A percentile compares a stretch with the other conserved stretches of the same genome.
phyloP scores from a whole-genome alignment of 768 basidiomycete genomes.

The Serendipita sp. region DNA sequence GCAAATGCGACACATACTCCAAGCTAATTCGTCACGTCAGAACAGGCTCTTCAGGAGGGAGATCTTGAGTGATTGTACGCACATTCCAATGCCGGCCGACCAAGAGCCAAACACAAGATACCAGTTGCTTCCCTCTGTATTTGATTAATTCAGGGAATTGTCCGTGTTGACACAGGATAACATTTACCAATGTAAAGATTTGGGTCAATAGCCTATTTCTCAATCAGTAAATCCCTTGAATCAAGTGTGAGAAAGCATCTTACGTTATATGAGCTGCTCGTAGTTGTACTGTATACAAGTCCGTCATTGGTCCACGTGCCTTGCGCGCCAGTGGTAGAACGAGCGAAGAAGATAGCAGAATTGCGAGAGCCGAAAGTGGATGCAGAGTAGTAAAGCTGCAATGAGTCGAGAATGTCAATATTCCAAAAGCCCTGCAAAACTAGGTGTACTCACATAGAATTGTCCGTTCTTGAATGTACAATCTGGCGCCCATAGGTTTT shows the following conservation, averaged over 20 bases:
- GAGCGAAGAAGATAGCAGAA: slow-evolving; percentile 38
- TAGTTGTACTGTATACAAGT: slow-evolving; percentile 28
- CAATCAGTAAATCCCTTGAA: neutral
- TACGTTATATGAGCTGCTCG: slow-evolving; percentile 26
- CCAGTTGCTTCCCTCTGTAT: slow-evolving; percentile 27
- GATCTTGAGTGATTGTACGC: slow-evolving; percentile 11
- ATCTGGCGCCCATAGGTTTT: slow-evolving; percentile 22
- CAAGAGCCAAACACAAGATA: slow-evolving; percentile 36
- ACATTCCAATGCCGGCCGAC: slow-evolving; percentile 38
- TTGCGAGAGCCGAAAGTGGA: slow-evolving; percentile 38
- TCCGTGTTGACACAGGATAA: neutral
- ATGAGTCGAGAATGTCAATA: slow-evolving; percentile 3
- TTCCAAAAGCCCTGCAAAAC: neutral
- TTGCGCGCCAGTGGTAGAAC: slow-evolving; percentile 27
- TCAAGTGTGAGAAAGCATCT: slow-evolving; percentile 3
- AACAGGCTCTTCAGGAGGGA: neutral
- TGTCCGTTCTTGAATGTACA: slow-evolving; percentile 16
- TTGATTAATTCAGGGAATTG: neutral
- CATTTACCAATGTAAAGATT: slow-evolving; percentile 21
- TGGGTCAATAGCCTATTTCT: neutral
- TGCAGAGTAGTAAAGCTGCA: slow-evolving; percentile 37
- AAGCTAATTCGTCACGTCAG: neutral
- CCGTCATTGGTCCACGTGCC: slow-evolving; percentile 28
- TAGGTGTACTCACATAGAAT: slow-evolving; percentile 13
- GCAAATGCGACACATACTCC: neutral